These are phyloP conservation scores for Knoxdaviesia capensis DNA, from an alignment of 2,329 filamentous ascomycete species.

Conservation along the genomic window DNA sequence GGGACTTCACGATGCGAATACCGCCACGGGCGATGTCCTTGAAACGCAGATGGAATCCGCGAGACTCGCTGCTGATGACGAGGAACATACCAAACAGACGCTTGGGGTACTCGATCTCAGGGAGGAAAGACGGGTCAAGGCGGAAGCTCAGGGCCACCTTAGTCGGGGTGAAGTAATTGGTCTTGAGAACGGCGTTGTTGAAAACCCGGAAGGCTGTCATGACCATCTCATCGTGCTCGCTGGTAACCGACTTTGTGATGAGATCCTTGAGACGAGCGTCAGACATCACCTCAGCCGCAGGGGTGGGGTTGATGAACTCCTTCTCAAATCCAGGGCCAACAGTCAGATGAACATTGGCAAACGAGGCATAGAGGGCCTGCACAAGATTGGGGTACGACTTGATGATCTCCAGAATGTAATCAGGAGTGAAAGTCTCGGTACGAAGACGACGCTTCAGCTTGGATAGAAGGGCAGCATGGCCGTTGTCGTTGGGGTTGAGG, in stretches of 20 bases:
- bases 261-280: conserved; percentile 51
- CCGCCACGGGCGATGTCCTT: conserved; percentile 90
- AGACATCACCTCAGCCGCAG: conserved; percentile 48
- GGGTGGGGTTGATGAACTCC: conserved; percentile 27
- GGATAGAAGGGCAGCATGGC: conserved; percentile 68
- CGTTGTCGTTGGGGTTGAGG: conserved; percentile 61
- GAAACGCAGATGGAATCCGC: conserved; percentile 94
- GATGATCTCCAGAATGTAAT: conserved; percentile 97
- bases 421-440: conserved; percentile 91
- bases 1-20: conserved; percentile 96
- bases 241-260: conserved; percentile 62
- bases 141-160: conserved; percentile 97
- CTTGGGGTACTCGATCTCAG: conserved; percentile 79
- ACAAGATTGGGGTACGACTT: conserved; percentile 74
- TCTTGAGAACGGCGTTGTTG: conserved; percentile 86
- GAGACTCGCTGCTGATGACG: conserved; percentile 88
- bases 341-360: conserved; percentile 65
- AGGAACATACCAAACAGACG: conserved; percentile 96
- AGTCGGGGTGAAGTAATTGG: conserved; percentile 91
- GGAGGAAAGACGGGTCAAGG: conserved; percentile 73
- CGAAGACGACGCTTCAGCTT: conserved; percentile 92
- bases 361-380: conserved; percentile 72
- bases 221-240: conserved; percentile 95
- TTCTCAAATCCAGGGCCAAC: conserved; percentile 29
- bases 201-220: conserved; percentile 94